phyloP scores from a whole-genome alignment of 1,284 basidiomycete species.

The Cutaneotrichosporon sp. region DNA sequence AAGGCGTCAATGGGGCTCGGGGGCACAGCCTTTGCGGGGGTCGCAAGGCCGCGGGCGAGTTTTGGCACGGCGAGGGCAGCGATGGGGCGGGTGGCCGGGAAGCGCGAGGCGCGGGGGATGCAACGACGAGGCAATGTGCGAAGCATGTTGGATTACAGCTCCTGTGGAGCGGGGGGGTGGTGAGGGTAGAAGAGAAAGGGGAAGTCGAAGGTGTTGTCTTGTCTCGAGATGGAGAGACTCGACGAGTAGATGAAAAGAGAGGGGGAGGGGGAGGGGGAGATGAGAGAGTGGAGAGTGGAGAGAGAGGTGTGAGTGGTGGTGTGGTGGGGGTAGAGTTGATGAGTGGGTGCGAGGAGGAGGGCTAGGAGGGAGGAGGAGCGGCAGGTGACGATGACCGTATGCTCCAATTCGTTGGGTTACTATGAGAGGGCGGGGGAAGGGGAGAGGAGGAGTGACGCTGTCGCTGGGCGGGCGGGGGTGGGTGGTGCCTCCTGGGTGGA shows the following conservation, averaged over 20 bases:
- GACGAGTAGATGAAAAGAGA: not conserved
- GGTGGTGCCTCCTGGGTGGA: too few relatives aligned
- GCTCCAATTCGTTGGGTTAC: not conserved
- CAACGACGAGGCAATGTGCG: conserved; percentile 33
- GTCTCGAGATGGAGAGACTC: conserved; percentile 1
- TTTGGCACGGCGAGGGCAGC: conserved; percentile 17
- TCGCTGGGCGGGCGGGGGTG: too few relatives aligned
- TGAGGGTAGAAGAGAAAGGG: conserved; percentile 6
- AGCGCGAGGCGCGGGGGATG: conserved; percentile 23
- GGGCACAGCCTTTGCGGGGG: conserved; percentile 38
- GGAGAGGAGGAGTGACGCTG: too few relatives aligned
- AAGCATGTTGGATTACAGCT: conserved; percentile 28
- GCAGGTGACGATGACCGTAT: not conserved
- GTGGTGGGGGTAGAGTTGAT: not conserved
- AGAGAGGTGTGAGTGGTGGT: not conserved
- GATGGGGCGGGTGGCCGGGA: conserved; percentile 12
- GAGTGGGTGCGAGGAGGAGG: not conserved
- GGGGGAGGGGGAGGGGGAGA: conserved; percentile 1
- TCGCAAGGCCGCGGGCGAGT: conserved; percentile 35
- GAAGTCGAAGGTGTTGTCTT: not conserved
- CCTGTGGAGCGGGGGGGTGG: conserved; percentile 3
- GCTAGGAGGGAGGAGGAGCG: not conserved
- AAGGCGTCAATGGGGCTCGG: conserved; percentile 61
- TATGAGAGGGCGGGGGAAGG: too few relatives aligned
- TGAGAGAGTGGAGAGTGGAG: not conserved